These are phyloP conservation scores for Colletotrichum tamarilloi DNA, from an alignment of 2,329 filamentous ascomycete genomes.

Conservation along the genomic window DNA sequence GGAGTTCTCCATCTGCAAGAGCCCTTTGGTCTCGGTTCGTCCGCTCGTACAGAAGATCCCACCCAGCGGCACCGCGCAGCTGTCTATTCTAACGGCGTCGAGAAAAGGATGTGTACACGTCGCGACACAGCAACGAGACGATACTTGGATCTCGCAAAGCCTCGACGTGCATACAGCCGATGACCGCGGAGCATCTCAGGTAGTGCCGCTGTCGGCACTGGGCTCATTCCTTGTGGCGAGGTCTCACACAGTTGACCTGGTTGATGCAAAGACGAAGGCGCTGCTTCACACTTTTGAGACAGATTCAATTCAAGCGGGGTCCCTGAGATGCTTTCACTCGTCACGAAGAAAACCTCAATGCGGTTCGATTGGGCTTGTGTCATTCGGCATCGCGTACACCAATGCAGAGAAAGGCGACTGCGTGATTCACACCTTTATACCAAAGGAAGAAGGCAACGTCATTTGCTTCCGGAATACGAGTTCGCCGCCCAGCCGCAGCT, in stretches of 20 bases:
- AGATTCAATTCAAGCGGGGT: slow-evolving; percentile 66
- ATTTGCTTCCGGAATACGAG: slow-evolving; percentile 66
- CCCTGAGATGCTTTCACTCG: slow-evolving; percentile 70
- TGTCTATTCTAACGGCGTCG: slow-evolving; percentile 59
- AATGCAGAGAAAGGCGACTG: slow-evolving; percentile 69
- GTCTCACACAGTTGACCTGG: slow-evolving; percentile 67
- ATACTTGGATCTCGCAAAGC: slow-evolving; percentile 62
- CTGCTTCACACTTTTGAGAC: slow-evolving; percentile 73
- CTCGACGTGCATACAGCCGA: slow-evolving; percentile 52
- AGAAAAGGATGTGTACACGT: slow-evolving; percentile 62
- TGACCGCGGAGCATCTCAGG: slow-evolving; percentile 61
- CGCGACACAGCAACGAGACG: slow-evolving; percentile 49
- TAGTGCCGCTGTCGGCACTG: slow-evolving; percentile 69
- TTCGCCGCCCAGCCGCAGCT: slow-evolving; percentile 53
- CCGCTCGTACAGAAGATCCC: slow-evolving; percentile 58
- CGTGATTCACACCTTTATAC: slow-evolving; percentile 72
- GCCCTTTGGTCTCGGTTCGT: slow-evolving; percentile 62
- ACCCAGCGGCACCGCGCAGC: slow-evolving; percentile 32
- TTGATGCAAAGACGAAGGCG: slow-evolving; percentile 53
- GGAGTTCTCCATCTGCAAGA: slow-evolving; percentile 63
- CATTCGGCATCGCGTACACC: slow-evolving; percentile 73
- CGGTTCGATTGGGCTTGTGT: slow-evolving; percentile 66
- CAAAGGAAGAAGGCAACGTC: slow-evolving; percentile 61
- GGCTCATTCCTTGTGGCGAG: slow-evolving; percentile 71
- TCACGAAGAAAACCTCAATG: slow-evolving; percentile 62